Base-by-base conservation (phyloP, 371 early-diverging fungal genomes). In the Mortierella sp. region DNA sequence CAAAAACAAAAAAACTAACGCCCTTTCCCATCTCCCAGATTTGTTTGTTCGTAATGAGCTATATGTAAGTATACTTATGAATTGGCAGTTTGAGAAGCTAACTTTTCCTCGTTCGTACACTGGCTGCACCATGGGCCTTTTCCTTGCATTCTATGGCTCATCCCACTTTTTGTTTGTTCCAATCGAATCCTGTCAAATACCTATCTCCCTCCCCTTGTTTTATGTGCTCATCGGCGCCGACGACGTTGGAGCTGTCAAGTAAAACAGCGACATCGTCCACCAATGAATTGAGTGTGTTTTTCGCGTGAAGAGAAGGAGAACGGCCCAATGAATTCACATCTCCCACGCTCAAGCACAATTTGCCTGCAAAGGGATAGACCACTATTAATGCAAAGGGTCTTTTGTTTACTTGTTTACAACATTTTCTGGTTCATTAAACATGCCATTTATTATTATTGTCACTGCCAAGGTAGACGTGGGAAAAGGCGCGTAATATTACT, bases 301-400 rank as follows among this genome's bases (percentile, higher is more conserved):
- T 50, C 50, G 16, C 50, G 50, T 3, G 50, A 50, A 16, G 50
- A 16, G 16, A 16, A 13, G 14, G 16, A 13, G 50, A 50, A 14
- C 16, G 50, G 16, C 14, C 14, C 28, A 58, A 1, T 58, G 58
- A 38, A 34, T 63, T 24, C 38, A 68, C 44, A 42, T 68, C 42
- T 68, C 68, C 68, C 68, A 68, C 68, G 68, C 68, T 42, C 21
- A 68, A 42, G 68, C 68, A 38, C 24, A 38, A 38, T 24, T 24
- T 68, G 5, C 68, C 38, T 68, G 42, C 24, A 38, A 38, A 38
- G 68, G 24, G 34, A 65, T 38, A 65, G 65, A 21, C 38, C 34
- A 16, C 28, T 19, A 34, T 1, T 31, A 60, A 26, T 16, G 31
- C 60, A 31, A 60, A 21, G 38, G 54, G 54, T 54, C 54, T 24